Percentiles rank a stretch among this genome's conserved stretches.
Evolutionary conservation across 1,284 basidiomycete species (phyloP).

Genomic region (Sporisorium iseilematis-ciliati): DNA sequence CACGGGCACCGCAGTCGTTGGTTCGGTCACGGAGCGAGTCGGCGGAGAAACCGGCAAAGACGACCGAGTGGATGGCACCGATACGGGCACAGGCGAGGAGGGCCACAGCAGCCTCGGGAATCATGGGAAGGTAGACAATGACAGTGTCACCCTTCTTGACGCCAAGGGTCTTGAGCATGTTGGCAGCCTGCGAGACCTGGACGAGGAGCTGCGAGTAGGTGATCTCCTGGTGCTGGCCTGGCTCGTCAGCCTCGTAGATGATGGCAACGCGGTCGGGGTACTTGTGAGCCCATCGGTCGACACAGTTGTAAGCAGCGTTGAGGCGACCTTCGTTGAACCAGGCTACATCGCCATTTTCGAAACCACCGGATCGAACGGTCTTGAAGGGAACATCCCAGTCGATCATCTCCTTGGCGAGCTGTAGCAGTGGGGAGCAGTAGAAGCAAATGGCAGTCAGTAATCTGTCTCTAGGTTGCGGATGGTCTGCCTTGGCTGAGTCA

Average conservation of each 20-base stretch:
- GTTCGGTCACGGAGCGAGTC: constrained; percentile 94
- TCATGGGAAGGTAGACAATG: constrained; percentile 75
- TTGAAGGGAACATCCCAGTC: constrained; percentile 93
- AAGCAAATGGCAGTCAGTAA: constrained; percentile 1
- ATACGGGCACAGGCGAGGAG: constrained; percentile 98
- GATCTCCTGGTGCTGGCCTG: constrained; percentile 82
- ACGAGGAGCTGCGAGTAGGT: constrained; percentile 82
- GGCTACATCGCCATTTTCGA: constrained; percentile 86
- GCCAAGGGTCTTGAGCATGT: constrained; percentile 89
- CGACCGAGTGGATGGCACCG: constrained; percentile 97
- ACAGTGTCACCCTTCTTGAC: constrained; percentile 91
- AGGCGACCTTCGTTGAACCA: constrained; percentile 80
- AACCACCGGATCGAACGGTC: constrained; percentile 86
- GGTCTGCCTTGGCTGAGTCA: background rate
- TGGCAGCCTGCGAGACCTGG: constrained; percentile 87
- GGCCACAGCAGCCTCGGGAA: constrained; percentile 83
- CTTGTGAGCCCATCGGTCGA: constrained; percentile 94
- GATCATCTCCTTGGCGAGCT: constrained; percentile 84
- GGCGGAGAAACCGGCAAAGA: constrained; percentile 98
- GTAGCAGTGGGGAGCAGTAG: constrained; percentile 8
- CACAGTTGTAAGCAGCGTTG: constrained; percentile 92
- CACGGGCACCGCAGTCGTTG: constrained; percentile 87
- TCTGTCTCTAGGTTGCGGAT: background rate
- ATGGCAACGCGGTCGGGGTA: constrained; percentile 94
- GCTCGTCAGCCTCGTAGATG: constrained; percentile 98